Evolutionary conservation across 2,329 filamentous ascomycete species (phyloP).

Genomic region (Alternaria sp.): DNA sequence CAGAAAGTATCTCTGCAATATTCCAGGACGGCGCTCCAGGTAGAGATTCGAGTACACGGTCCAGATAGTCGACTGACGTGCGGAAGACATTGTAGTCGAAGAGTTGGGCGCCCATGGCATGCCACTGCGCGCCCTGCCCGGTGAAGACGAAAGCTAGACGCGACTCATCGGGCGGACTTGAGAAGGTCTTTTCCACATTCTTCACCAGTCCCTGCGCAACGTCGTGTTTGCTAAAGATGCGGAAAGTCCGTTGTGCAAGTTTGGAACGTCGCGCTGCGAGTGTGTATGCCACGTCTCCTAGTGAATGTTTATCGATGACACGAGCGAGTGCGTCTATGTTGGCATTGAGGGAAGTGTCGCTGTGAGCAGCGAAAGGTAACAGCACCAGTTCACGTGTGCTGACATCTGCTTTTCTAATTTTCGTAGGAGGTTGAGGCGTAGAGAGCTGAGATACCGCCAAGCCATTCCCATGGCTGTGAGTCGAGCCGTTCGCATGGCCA

Average conservation of each 20-base stretch:
- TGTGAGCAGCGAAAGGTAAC: background rate
- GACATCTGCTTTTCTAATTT: background rate
- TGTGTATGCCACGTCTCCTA: background rate
- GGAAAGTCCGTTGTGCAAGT: background rate
- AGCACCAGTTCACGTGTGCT: background rate
- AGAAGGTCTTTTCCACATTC: background rate
- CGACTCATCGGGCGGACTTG: background rate
- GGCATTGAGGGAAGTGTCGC: background rate
- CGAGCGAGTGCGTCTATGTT: background rate
- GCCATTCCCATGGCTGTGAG: background rate
- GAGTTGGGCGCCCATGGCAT: slow-evolving; percentile 27
- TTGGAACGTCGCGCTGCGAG: background rate
- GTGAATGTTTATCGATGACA: background rate
- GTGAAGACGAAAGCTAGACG: slow-evolving; percentile 35
- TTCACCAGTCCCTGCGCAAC: background rate
- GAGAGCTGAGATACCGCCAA: background rate
- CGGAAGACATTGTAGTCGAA: background rate
- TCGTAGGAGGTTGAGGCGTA: background rate
- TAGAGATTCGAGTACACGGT: background rate
- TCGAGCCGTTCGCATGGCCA: background rate
- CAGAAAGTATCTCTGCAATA: background rate
- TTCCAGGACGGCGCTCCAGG: background rate
- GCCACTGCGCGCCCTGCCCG: slow-evolving; percentile 38
- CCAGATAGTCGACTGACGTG: background rate
- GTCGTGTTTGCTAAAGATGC: background rate